Evolutionary conservation across 305 asterid genomes (phyloP).

Genomic region (Fraxinus ornus): DNA sequence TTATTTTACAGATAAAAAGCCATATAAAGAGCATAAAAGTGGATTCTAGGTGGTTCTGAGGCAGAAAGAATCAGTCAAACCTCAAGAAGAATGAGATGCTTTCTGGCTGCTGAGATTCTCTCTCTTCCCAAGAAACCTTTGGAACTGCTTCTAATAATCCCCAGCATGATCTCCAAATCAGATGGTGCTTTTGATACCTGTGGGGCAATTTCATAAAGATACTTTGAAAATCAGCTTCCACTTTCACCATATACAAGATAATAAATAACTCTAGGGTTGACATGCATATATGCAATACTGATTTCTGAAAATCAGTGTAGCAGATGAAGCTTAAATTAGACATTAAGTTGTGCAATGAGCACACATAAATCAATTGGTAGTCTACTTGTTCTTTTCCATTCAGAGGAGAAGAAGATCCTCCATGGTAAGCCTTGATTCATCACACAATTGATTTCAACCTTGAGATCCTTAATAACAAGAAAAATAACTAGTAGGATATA

Average conservation of each 20-base stretch:
- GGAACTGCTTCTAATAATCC: slow-evolving; percentile 75
- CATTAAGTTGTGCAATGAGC: background rate
- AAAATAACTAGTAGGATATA: background rate
- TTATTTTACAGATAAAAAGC: slow-evolving; percentile 10
- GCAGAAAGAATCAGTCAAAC: slow-evolving; percentile 38
- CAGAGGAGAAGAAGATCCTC: background rate
- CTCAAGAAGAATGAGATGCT: slow-evolving; percentile 89
- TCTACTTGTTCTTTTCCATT: background rate
- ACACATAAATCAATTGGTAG: background rate
- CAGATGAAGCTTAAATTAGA: background rate
- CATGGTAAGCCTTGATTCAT: background rate
- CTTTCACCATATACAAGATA: slow-evolving; percentile 17
- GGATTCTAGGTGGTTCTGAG: background rate
- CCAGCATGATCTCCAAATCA: slow-evolving; percentile 83
- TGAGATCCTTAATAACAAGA: background rate
- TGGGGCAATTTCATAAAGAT: slow-evolving; percentile 21
- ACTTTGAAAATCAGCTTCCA: slow-evolving; percentile 11
- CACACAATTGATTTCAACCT: background rate
- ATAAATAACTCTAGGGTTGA: slow-evolving; percentile 13
- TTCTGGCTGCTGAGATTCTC: slow-evolving; percentile 56
- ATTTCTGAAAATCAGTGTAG: slow-evolving; percentile 15
- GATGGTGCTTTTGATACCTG: slow-evolving; percentile 92
- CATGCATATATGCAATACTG: slow-evolving; percentile 3
- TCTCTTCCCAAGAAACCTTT: slow-evolving; percentile 79
- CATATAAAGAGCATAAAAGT: slow-evolving; percentile 18